Evolutionary conservation across 139 green algal species (phyloP).

Genomic region (Edaphochlamys debaryana): DNA sequence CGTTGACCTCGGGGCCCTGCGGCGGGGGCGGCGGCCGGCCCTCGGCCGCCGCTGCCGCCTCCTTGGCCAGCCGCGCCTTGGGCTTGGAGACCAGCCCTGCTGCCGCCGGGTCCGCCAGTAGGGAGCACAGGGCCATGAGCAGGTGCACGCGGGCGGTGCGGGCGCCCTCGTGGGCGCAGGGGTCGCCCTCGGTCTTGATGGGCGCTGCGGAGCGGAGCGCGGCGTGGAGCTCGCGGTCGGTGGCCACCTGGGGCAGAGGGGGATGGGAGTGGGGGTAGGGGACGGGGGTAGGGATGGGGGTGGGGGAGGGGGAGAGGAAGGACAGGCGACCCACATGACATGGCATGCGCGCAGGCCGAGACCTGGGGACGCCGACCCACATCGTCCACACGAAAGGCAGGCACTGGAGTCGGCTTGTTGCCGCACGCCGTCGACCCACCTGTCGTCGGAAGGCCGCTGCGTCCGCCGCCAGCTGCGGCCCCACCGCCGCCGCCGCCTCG

Average conservation of each 20-base stretch:
- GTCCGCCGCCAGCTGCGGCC: neutral
- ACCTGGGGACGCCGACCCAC: neutral
- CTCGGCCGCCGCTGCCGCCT: neutral
- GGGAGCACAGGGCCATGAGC: too few relatives aligned
- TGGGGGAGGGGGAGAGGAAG: neutral
- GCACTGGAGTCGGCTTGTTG: too few relatives aligned
- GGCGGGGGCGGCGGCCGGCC: neutral
- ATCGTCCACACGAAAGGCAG: neutral
- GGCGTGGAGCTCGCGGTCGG: neutral
- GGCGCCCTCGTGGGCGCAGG: too few relatives aligned
- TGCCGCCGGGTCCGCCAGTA: too few relatives aligned
- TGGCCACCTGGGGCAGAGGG: neutral
- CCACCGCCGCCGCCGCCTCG: neutral
- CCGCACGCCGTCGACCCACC: neutral
- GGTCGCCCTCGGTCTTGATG: too few relatives aligned
- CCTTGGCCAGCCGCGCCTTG: neutral
- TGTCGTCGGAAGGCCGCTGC: slow-evolving; percentile 7
- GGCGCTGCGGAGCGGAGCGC: neutral
- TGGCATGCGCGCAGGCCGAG: neutral
- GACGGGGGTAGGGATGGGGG: neutral
- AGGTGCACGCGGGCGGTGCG: too few relatives aligned
- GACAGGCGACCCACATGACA: neutral
- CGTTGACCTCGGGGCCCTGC: neutral
- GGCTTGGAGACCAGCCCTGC: neutral
- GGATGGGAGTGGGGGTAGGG: too few relatives aligned